Conservation (phyloP, 805 yeast genomes). For the Monosporozyma servazzii region DNA sequence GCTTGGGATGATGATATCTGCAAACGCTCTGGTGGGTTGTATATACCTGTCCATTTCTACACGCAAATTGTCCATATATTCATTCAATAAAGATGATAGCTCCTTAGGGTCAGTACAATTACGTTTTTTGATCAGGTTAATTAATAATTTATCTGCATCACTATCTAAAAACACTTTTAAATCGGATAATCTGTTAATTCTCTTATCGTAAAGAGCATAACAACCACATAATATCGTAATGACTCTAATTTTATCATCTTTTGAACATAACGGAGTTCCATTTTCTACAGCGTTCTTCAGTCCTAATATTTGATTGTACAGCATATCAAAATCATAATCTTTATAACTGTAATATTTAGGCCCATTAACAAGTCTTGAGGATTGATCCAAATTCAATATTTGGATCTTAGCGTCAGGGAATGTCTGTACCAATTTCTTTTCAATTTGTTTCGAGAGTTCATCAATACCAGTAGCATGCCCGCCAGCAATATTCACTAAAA, state of each 20-base stretch:
- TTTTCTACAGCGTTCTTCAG: not conserved
- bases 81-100: conserved; percentile 16
- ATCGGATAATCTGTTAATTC: conserved; percentile 45
- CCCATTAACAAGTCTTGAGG: conserved; percentile 7
- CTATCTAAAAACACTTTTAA: conserved; percentile 70
- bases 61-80: conserved; percentile 25
- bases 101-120: conserved; percentile 10
- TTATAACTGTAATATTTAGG: conserved; percentile 13
- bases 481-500: conserved; percentile 24
- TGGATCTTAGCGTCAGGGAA: conserved; percentile 21
- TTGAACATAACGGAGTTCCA: conserved; percentile 9
- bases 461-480: conserved; percentile 26
- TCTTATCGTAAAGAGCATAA: conserved; percentile 63
- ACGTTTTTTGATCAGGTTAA: conserved; percentile 53
- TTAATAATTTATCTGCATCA: conserved; percentile 75
- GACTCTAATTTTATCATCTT: not conserved
- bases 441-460: conserved; percentile 32
- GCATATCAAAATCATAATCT: conserved; percentile 29
- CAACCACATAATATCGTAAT: conserved; percentile 60
- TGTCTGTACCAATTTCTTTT: conserved; percentile 22
- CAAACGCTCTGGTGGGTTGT: conserved; percentile 23
- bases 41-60: conserved; percentile 26
- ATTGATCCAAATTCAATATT: conserved; percentile 37
- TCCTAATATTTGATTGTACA: conserved; percentile 13
- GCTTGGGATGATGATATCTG: conserved; percentile 28